Evolutionary conservation across 2,329 filamentous ascomycete species (phyloP).

Genomic region (Colletotrichum tanaceti): DNA sequence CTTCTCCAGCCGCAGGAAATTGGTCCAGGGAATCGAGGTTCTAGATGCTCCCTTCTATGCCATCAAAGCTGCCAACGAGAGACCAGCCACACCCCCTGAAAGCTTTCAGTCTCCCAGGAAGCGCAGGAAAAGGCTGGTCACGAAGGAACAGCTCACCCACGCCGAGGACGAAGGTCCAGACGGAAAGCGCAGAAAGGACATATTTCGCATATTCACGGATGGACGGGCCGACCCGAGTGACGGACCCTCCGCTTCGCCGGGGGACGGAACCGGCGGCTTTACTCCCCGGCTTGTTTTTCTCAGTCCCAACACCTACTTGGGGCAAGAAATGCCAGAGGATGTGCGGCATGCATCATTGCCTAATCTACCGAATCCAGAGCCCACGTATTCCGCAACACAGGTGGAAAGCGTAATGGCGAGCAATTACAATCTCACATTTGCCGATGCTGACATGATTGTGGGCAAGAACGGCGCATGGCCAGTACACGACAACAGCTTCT

Average conservation of each 20-base stretch:
- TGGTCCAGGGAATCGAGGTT: conserved; percentile 59
- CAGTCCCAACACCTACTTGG: conserved; percentile 56
- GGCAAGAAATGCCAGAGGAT: conserved; percentile 45
- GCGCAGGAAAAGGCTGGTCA: conserved; percentile 34
- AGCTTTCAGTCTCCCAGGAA: conserved; percentile 26
- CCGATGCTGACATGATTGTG: conserved; percentile 42
- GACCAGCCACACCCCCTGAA: conserved; percentile 25
- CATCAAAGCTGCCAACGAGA: conserved; percentile 42
- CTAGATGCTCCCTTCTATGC: conserved; percentile 63
- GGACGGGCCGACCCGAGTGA: background rate
- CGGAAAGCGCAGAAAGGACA: conserved; percentile 27
- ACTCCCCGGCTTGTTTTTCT: conserved; percentile 48
- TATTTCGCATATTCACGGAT: conserved; percentile 37
- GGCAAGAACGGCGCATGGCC: conserved; percentile 50
- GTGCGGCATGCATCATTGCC: conserved; percentile 4
- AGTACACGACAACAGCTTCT: conserved; percentile 47
- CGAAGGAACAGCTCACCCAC: conserved; percentile 30
- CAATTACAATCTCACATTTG: conserved; percentile 25
- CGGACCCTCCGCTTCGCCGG: background rate
- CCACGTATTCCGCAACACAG: conserved; percentile 15
- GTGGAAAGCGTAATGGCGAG: background rate
- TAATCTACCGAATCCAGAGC: conserved; percentile 4
- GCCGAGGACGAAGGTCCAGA: conserved; percentile 32
- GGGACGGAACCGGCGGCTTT: background rate
- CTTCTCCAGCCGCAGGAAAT: conserved; percentile 43